Base-by-base conservation (phyloP, 441 rosid species). In the Metrosideros polymorpha region DNA sequence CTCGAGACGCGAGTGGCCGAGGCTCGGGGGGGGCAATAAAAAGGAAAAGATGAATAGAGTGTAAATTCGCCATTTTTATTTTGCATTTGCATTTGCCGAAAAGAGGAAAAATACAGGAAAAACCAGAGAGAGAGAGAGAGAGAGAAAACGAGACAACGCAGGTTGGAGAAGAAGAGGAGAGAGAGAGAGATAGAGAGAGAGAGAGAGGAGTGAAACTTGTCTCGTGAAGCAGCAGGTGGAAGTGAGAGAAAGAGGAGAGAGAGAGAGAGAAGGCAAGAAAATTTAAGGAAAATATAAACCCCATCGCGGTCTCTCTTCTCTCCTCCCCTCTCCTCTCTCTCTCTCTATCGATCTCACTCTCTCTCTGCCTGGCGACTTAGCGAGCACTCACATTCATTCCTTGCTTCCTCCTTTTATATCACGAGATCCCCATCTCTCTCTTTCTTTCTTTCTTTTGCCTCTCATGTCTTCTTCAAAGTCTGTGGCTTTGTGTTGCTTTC, bases 371-470 rank as follows among this genome's bases (percentile, higher is more conserved):
- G 19, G 76, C 6, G 39, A 63, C 49, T 43, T 10, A 42, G 56
- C 85, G 24, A 30, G 57, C 88, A 24, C 85, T 87, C 87, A 25
- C 91, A 85, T 90, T 89, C 95, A 92, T 94, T 95, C 97, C 90
- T 94, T 94, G 93, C 97, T 93, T 95, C 94, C 83, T 89, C 88
- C 92, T 93, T 91, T 92, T 83, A 71, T 27, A 90, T 95, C 98
- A 95, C 97, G 93, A 92, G 97, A 95, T 96, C 98, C 92, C 93
- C 91, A 88, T 91, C 93, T 63, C 87, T 56, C 5, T 85, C 56
- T 79, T 52, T 84, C 86, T 83, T n/a, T 54, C 88, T 85, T 87
- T 77, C 52, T 88, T 27, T 24, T 84, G 32, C 86, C 83, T 82
- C 63, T 55, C 24, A 84, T 86, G 59, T 90, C 93, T 88, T 90